A percentile compares a stretch with the other conserved stretches of the same genome.
These are phyloP conservation scores for Rhododendron henanense DNA, from an alignment of 148 eudicot species.

Conservation along the genomic window DNA sequence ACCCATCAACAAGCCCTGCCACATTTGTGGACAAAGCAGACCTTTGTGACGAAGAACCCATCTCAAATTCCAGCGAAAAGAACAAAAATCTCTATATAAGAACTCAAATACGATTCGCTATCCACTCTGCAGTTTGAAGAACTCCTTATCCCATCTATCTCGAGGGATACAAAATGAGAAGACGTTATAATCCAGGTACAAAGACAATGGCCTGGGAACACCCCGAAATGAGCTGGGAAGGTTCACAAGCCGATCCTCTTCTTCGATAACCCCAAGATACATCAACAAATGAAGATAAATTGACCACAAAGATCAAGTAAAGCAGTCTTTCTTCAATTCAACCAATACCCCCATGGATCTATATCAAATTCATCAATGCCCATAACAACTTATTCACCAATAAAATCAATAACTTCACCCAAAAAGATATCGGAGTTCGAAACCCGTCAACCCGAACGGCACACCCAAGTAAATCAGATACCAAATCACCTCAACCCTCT, in stretches of 20 bases:
- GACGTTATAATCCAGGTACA: conserved; percentile 21
- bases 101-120: conserved; percentile 15
- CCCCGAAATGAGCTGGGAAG: conserved; percentile 12
- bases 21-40: conserved; percentile 65
- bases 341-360: conserved; percentile 4
- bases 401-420: not conserved
- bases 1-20: conserved; percentile 51
- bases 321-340: conserved; percentile 10
- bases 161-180: conserved; percentile 28
- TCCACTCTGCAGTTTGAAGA: conserved; percentile 44
- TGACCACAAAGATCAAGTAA: not conserved
- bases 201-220: conserved; percentile 37
- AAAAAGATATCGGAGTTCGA: not conserved
- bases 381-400: not conserved
- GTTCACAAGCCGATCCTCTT: conserved; percentile 38
- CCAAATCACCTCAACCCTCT: not conserved
- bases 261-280: conserved; percentile 19
- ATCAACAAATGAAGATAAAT: conserved; percentile 24
- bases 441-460: not conserved
- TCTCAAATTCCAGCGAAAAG: conserved; percentile 17
- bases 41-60: conserved; percentile 64
- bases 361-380: conserved; percentile 5
- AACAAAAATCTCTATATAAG: not conserved
- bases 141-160: conserved; percentile 58
- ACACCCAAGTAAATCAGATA: not conserved